These are phyloP conservation scores for Coffea humblotiana DNA, from an alignment of 305 asterid genomes.

Conservation along the genomic window DNA sequence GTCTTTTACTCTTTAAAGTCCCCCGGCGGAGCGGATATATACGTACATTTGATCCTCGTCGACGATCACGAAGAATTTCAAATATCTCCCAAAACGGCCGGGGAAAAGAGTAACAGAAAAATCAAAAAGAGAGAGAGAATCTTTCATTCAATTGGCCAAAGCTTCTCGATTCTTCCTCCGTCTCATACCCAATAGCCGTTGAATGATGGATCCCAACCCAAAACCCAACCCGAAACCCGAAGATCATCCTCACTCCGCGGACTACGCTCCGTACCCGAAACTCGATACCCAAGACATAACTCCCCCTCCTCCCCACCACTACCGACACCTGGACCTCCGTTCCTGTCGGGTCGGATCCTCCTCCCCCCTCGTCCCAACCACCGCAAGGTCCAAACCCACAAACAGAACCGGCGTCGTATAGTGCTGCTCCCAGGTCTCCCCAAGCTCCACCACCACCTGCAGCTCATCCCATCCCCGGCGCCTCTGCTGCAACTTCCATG, in stretches of 20 bases:
- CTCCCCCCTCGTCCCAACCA: neutral
- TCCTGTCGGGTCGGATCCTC: constrained; percentile 34
- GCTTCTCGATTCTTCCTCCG: too few relatives aligned
- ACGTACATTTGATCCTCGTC: too few relatives aligned
- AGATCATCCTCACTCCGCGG: constrained; percentile 29
- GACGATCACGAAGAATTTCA: too few relatives aligned
- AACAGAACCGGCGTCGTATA: constrained; percentile 7
- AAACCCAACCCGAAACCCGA: constrained; percentile 13
- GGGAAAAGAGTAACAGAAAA: too few relatives aligned
- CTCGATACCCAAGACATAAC: constrained; percentile 64
- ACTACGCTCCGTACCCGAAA: constrained; percentile 81
- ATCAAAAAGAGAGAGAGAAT: too few relatives aligned
- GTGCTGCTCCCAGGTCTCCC: constrained; percentile 23
- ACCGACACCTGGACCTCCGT: constrained; percentile 52
- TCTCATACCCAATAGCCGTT: too few relatives aligned
- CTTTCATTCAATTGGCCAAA: too few relatives aligned
- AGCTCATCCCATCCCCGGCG: constrained; percentile 33
- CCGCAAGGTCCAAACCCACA: neutral
- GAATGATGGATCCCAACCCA: constrained; percentile 19
- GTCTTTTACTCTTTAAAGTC: too few relatives aligned
- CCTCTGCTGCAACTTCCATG: constrained; percentile 60
- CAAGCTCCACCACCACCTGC: constrained; percentile 32
- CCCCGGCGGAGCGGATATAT: too few relatives aligned
- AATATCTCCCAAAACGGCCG: too few relatives aligned
- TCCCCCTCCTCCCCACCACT: constrained; percentile 37